A percentile compares a stretch with the other conserved stretches of the same genome.
phyloP scores from a whole-genome alignment of 1,139 yeast genomes.

The Pichia sp. region DNA sequence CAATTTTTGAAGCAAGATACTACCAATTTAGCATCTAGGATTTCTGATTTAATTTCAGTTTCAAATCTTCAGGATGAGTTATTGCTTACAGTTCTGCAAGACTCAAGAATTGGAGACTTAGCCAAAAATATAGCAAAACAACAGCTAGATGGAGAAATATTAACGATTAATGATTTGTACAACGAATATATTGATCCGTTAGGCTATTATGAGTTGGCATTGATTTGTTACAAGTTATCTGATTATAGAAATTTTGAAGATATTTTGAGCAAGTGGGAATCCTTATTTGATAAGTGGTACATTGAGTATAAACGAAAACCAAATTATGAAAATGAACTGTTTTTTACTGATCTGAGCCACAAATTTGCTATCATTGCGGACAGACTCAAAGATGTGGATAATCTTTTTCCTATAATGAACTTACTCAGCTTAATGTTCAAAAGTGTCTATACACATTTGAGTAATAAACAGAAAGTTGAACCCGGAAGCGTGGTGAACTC shows the following conservation, averaged over 20 bases:
- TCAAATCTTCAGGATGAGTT: slow-evolving; percentile 87
- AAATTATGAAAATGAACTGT: slow-evolving; percentile 33
- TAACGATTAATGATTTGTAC: slow-evolving; percentile 73
- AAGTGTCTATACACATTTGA: slow-evolving; percentile 36
- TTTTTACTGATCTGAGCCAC: slow-evolving; percentile 38
- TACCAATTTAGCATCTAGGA: slow-evolving; percentile 62
- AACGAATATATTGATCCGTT: slow-evolving; percentile 85
- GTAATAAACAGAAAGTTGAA: slow-evolving; percentile 31
- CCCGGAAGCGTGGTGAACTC: slow-evolving; percentile 61
- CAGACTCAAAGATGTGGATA: slow-evolving; percentile 47
- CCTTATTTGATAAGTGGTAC: slow-evolving; percentile 45
- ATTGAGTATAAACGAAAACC: slow-evolving; percentile 32
- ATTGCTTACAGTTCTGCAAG: slow-evolving; percentile 54
- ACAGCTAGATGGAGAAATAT: slow-evolving; percentile 58
- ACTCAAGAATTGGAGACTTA: slow-evolving; percentile 48
- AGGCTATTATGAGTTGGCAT: slow-evolving; percentile 79
- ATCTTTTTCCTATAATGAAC: slow-evolving; percentile 76
- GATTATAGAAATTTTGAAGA: slow-evolving; percentile 76
- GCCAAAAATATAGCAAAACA: slow-evolving; percentile 44
- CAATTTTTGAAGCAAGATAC: slow-evolving; percentile 73
- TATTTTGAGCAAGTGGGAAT: slow-evolving; percentile 66
- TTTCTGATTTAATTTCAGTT: slow-evolving; percentile 80
- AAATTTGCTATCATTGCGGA: slow-evolving; percentile 39
- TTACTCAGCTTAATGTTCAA: slow-evolving; percentile 50
- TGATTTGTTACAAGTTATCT: slow-evolving; percentile 73